Base-by-base conservation (phyloP, 768 basidiomycete species). In the Amanita polypyramis region DNA sequence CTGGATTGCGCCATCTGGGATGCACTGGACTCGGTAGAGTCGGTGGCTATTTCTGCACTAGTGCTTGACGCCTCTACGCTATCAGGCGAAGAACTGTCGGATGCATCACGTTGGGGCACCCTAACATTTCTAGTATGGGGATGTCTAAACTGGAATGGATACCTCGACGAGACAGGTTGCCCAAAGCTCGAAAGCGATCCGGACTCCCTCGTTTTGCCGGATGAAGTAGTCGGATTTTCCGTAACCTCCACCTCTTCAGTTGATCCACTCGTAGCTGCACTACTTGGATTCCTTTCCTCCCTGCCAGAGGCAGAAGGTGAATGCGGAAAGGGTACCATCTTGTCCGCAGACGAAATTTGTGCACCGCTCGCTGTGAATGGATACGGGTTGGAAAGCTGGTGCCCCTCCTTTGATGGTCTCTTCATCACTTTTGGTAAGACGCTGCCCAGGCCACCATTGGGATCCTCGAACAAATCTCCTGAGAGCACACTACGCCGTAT, bases 151-250 rank as follows among this genome's bases (percentile, higher is more conserved):
- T 76, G 70, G 72, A 85, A 85, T 8, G 83, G 85, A 57, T 82
- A 84, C 0, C 80, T 74, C 35, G 42, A 37, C 36, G 32, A 29
- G 37, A 91, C 71, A 1, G 86, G 88, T 19, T 84, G 81, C 2
- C 89, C 89, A 4, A 92, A 74, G 52, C 83, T 86, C 2, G 88
- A 91, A 80, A 92, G 80, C 6, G 89, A 91, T 15, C 79, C 85
- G 0, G 86, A 87, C 4, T 77, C 82, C 14, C 80, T 43, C 27
- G 11, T n/a, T 34, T 50, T 50, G 8, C 12, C 42, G n/a, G 42
- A 43, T 21, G 49, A 50, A n/a, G 53, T 44, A 25, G 51, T 55
- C 2, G 60, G 53, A 1, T 45, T 55, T 17, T 61, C 58, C 23
- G 54, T 54, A 20, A 51, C 58, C 14, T 58, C 58, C 5, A 51